These are phyloP conservation scores for Akanthomyces lecanii DNA, from an alignment of 2,329 filamentous ascomycete species.

Conservation along the genomic window DNA sequence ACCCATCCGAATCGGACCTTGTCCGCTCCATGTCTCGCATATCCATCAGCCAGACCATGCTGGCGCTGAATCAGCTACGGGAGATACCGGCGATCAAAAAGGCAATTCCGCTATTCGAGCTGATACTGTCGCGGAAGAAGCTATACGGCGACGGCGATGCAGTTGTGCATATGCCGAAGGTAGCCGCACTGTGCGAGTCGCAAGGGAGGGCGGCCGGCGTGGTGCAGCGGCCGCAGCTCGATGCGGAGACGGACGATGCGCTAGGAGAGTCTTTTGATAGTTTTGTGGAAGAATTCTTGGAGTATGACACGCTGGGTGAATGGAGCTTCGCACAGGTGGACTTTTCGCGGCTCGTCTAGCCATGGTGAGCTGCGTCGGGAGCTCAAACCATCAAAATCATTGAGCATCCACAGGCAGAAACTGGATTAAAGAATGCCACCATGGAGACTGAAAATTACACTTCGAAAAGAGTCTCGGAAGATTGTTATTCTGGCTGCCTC, in stretches of 20 bases:
- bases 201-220: neutral
- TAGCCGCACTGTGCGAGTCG: neutral
- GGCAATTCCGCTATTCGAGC: constrained; percentile 7
- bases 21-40: constrained; percentile 13
- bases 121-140: neutral
- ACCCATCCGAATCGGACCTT: constrained; percentile 1
- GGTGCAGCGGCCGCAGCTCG: neutral
- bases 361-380: too few relatives aligned
- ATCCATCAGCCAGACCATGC: constrained; percentile 15
- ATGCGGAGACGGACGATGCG: neutral
- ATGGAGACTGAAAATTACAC: too few relatives aligned
- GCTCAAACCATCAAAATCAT: too few relatives aligned
- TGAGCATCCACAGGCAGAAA: neutral
- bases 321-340: constrained; percentile 4
- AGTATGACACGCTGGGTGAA: neutral
- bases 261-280: neutral
- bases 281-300: neutral
- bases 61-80: neutral
- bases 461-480: too few relatives aligned
- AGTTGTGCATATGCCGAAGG: neutral
- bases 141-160: neutral
- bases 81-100: constrained; percentile 12
- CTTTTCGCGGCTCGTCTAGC: neutral
- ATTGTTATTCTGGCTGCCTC: too few relatives aligned
- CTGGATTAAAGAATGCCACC: neutral